Conservation (phyloP, 179 eudicot genomes). For the Beta lomatogona region DNA sequence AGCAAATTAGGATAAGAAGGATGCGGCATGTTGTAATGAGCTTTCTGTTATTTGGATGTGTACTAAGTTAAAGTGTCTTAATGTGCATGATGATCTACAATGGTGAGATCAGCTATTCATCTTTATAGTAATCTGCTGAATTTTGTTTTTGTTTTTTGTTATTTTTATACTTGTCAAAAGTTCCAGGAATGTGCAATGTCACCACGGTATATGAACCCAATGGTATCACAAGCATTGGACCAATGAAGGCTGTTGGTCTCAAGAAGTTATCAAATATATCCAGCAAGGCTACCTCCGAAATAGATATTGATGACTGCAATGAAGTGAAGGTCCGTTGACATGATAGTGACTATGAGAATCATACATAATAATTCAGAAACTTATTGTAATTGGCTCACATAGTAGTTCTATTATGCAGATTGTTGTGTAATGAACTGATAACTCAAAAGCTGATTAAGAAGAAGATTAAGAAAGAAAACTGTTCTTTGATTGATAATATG, state of each 20-base stretch:
- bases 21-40: neutral
- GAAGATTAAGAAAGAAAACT: no score
- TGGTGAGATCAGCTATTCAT: neutral
- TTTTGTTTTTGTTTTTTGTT: neutral
- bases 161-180: slow-evolving; percentile 19
- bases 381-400: neutral
- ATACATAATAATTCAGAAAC: neutral
- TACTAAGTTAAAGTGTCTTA: neutral
- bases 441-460: no score
- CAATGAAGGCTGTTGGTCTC: slow-evolving; percentile 60
- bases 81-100: neutral
- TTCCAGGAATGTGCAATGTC: slow-evolving; percentile 28
- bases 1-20: neutral
- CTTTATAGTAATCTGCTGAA: slow-evolving; percentile 17
- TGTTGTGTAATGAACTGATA: neutral
- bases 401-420: neutral
- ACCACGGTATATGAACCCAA: slow-evolving; percentile 46
- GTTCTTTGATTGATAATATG: no score
- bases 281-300: slow-evolving; percentile 42
- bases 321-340: slow-evolving; percentile 57
- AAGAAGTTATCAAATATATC: slow-evolving; percentile 60
- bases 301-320: slow-evolving; percentile 35
- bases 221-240: slow-evolving; percentile 50
- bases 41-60: neutral
- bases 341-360: neutral